These are phyloP conservation scores for Berberis thunbergii DNA, from an alignment of 164 flowering plant genomes.

Conservation along the genomic window DNA sequence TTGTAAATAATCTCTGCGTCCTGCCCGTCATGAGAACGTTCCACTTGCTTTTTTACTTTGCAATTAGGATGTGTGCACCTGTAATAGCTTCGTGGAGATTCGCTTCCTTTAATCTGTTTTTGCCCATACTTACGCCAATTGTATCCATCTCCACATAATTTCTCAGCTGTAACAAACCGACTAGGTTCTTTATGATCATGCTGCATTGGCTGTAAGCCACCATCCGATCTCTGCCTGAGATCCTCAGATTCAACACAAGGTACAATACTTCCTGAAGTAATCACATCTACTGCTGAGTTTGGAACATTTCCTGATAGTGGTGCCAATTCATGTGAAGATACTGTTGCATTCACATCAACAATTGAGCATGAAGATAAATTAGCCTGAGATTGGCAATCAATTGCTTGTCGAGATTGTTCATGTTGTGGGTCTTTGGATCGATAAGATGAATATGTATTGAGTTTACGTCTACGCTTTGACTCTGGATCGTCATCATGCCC, in stretches of 20 bases:
- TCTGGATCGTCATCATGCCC: slow-evolving; percentile 50
- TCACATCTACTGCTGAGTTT: slow-evolving; percentile 16
- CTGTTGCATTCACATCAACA: slow-evolving; percentile 23
- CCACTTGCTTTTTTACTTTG: slow-evolving; percentile 71
- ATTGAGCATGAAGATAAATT: slow-evolving; percentile 22
- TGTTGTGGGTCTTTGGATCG: slow-evolving; percentile 25
- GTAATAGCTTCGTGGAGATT: slow-evolving; percentile 71
- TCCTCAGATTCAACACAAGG: slow-evolving; percentile 10
- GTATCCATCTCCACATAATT: slow-evolving; percentile 67
- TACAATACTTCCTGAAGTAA: slow-evolving; percentile 17
- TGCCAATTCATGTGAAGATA: slow-evolving; percentile 22
- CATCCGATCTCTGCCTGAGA: slow-evolving; percentile 8
- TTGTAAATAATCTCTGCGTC: slow-evolving; percentile 68
- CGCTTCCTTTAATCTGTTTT: slow-evolving; percentile 78
- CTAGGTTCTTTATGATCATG: slow-evolving; percentile 35
- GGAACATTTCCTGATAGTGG: slow-evolving; percentile 12
- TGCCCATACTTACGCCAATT: slow-evolving; percentile 87
- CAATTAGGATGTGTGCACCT: slow-evolving; percentile 84
- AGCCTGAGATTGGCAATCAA: slow-evolving; percentile 27
- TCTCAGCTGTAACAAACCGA: slow-evolving; percentile 27
- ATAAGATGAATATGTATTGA: not conserved
- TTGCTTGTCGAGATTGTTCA: slow-evolving; percentile 27
- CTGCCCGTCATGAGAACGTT: slow-evolving; percentile 68
- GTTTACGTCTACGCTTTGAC: slow-evolving; percentile 10
- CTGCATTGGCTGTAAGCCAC: slow-evolving; percentile 23